These are phyloP conservation scores for Apiotrichum siamense DNA, from an alignment of 1,284 basidiomycete genomes.

Conservation along the genomic window DNA sequence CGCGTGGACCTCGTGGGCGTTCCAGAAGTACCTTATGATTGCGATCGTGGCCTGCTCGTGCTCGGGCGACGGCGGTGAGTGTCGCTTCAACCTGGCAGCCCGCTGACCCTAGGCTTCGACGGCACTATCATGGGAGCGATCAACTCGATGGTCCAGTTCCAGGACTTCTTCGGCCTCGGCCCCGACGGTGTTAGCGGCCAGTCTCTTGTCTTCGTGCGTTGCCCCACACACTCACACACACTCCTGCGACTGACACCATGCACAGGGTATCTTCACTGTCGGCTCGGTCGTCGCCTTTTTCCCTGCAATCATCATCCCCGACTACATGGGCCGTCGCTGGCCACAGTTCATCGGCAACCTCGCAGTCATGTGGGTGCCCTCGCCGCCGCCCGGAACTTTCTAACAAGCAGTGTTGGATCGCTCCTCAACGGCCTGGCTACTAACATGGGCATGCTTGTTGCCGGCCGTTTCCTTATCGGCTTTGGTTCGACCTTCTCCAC, in stretches of 20 bases:
- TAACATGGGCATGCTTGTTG: constrained; percentile 51
- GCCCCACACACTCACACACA: constrained; percentile 52
- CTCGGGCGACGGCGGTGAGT: constrained; percentile 22
- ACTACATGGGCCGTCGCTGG: constrained; percentile 54
- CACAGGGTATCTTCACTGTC: constrained; percentile 55
- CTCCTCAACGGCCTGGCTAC: constrained; percentile 52
- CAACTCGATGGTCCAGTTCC: constrained; percentile 10
- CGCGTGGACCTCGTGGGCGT: constrained; percentile 44
- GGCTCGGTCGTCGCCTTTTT: constrained; percentile 45
- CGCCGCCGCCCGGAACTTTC: too few relatives aligned
- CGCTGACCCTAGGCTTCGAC: constrained; percentile 3
- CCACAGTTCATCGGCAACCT: constrained; percentile 55
- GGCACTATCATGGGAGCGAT: constrained; percentile 15
- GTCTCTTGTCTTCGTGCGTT: constrained; percentile 29
- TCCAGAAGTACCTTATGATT: constrained; percentile 47
- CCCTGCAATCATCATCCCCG: constrained; percentile 47
- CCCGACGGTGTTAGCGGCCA: neutral
- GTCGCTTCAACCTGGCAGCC: neutral
- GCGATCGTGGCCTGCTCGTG: constrained; percentile 54
- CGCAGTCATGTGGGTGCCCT: too few relatives aligned
- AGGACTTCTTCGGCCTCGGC: constrained; percentile 6
- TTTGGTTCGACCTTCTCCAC: constrained; percentile 49
- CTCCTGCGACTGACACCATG: too few relatives aligned
- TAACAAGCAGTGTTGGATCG: constrained; percentile 51
- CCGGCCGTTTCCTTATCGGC: constrained; percentile 53